A percentile compares a stretch with the other conserved stretches of the same genome.
Conservation (phyloP, 768 basidiomycete genomes). For the Xerocomus spinulosus region DNA sequence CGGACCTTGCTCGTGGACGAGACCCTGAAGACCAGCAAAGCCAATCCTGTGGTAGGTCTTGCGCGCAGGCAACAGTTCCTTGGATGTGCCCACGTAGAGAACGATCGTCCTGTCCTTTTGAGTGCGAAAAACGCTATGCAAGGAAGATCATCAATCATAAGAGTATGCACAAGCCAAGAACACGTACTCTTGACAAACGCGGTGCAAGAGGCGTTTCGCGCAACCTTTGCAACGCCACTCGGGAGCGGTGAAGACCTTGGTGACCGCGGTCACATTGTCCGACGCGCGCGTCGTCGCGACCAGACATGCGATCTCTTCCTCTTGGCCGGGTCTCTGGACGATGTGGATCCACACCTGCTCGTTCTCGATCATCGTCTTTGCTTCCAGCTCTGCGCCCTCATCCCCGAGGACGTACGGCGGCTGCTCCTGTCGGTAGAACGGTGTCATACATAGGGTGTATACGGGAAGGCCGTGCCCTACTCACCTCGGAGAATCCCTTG, state of each 20-base stretch:
- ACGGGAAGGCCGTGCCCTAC: conserved; percentile 13
- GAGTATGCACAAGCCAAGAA: too few species aligned
- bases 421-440: conserved; percentile 30
- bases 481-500: conserved; percentile 53
- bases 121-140: not conserved
- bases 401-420: conserved; percentile 49
- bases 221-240: conserved; percentile 47
- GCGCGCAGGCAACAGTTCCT: conserved; percentile 11
- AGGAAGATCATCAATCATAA: not conserved
- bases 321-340: conserved; percentile 22
- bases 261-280: conserved; percentile 53
- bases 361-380: conserved; percentile 42
- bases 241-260: conserved; percentile 62
- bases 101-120: conserved; percentile 28
- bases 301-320: conserved; percentile 52
- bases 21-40: conserved; percentile 16
- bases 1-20: not conserved
- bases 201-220: conserved; percentile 55
- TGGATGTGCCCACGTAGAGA: conserved; percentile 55
- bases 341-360: conserved; percentile 58
- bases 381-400: conserved; percentile 46
- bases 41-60: conserved; percentile 17
- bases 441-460: not conserved
- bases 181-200: conserved; percentile 50
- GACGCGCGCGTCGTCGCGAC: conserved; percentile 63